Percentiles rank a stretch among this genome's conserved stretches.
Evolutionary conservation across 2,329 filamentous ascomycete species (phyloP).

Genomic region (Venturia effusa): DNA sequence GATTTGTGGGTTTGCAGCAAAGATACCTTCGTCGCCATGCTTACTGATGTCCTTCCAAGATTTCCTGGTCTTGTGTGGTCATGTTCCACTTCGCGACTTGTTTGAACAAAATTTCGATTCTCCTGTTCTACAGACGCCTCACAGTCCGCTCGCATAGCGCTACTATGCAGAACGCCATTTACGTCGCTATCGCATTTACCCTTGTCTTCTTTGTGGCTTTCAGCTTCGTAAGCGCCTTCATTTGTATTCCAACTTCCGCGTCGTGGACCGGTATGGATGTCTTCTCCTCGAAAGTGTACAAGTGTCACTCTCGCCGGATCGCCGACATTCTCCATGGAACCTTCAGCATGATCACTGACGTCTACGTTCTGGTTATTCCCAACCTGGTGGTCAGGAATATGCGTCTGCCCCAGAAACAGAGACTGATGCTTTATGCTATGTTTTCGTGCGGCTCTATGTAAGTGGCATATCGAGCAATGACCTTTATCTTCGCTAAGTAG

Average conservation of each 20-base stretch:
- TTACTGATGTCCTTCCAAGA: not conserved
- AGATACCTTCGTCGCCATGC: not conserved
- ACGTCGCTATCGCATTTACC: constrained; percentile 18
- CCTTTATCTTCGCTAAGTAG: not conserved
- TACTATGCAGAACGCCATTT: constrained; percentile 17
- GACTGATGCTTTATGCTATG: constrained; percentile 14
- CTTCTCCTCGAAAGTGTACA: not conserved
- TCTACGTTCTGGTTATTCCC: constrained; percentile 17
- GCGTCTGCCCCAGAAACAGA: constrained; percentile 15
- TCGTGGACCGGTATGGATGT: constrained; percentile 24
- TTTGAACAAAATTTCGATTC: constrained; percentile 21
- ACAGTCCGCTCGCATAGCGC: constrained; percentile 15
- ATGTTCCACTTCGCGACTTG: constrained; percentile 20
- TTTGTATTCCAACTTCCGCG: constrained; percentile 20
- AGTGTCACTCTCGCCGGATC: constrained; percentile 15
- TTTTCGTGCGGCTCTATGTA: constrained; percentile 12
- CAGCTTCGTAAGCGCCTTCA: constrained; percentile 19
- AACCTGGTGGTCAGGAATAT: constrained; percentile 15
- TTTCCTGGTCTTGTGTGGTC: constrained; percentile 15
- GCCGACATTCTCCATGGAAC: constrained; percentile 16
- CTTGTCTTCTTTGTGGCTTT: constrained; percentile 17
- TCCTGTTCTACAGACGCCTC: constrained; percentile 22
- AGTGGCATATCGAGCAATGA: not conserved
- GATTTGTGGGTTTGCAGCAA: not conserved
- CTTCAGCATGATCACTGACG: constrained; percentile 14